Conservation (phyloP, 495 filamentous ascomycete species). For the Friedmanniomyces endolithicus region DNA sequence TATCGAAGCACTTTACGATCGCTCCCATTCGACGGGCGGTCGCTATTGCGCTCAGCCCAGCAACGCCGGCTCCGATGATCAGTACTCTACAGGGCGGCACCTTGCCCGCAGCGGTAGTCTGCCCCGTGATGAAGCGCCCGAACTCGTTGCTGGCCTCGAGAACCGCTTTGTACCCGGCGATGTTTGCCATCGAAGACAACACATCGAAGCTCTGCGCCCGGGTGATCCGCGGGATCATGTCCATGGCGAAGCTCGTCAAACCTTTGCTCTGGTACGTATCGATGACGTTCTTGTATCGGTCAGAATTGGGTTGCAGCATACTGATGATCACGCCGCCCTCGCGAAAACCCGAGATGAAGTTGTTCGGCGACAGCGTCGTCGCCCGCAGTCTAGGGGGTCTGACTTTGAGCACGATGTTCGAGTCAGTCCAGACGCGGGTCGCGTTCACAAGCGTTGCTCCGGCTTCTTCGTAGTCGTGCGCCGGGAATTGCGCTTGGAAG, state of each 20-base stretch:
- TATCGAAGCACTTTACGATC: conserved; percentile 74
- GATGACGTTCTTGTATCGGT: conserved; percentile 10
- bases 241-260: conserved; percentile 64
- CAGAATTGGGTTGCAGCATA: conserved; percentile 18
- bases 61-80: conserved; percentile 72
- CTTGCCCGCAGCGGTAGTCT: conserved; percentile 65
- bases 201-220: conserved; percentile 73
- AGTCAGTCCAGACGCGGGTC: conserved; percentile 49
- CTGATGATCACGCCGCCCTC: conserved; percentile 19
- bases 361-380: conserved; percentile 16
- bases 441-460: conserved; percentile 59
- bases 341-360: conserved; percentile 19
- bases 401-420: conserved; percentile 69
- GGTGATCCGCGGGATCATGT: conserved; percentile 71
- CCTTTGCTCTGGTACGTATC: conserved; percentile 12
- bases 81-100: conserved; percentile 69
- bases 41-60: conserved; percentile 68
- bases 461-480: conserved; percentile 56
- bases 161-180: conserved; percentile 75
- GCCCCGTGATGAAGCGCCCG: conserved; percentile 68
- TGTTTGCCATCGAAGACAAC: conserved; percentile 75
- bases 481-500: conserved; percentile 56
- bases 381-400: conserved; percentile 40
- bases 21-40: conserved; percentile 70
- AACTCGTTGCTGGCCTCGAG: conserved; percentile 73